phyloP scores from a whole-genome alignment of 257 asterid genomes.

The Nicotiana tabacum region DNA sequence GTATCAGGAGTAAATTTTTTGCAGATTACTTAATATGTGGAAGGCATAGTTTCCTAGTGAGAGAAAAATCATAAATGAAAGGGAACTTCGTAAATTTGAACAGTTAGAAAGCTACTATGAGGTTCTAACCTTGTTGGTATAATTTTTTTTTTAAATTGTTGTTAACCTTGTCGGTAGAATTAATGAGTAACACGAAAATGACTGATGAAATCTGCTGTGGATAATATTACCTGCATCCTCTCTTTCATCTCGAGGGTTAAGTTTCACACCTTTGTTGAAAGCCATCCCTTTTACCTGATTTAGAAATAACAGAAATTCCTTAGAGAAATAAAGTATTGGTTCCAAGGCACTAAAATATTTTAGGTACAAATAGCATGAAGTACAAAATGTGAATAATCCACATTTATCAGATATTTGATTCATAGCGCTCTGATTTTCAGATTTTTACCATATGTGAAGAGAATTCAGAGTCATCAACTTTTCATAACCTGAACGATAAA shows the following conservation, averaged over 20 bases:
- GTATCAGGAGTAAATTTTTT: background rate
- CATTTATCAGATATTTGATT: background rate
- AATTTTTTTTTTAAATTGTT: background rate
- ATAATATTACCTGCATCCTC: conserved; percentile 68
- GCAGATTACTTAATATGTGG: background rate
- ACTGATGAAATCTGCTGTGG: background rate
- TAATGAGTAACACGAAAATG: background rate
- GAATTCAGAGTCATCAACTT: background rate
- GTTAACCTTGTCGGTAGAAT: background rate
- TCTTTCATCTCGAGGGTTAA: conserved; percentile 66
- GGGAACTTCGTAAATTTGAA: background rate
- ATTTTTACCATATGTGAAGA: background rate
- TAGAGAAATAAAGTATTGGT: background rate
- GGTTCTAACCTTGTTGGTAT: background rate
- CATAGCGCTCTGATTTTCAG: background rate
- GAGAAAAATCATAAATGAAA: background rate
- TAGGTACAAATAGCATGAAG: background rate
- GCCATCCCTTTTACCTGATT: conserved; percentile 97
- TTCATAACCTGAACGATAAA: background rate
- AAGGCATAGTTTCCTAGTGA: background rate
- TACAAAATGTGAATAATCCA: background rate
- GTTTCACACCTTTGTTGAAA: conserved; percentile 61
- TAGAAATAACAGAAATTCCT: conserved; percentile 8
- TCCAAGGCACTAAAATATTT: background rate
- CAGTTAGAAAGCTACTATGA: background rate